Base-by-base conservation (phyloP, 2,329 filamentous ascomycete genomes). In the Lecanosticta acicola region DNA sequence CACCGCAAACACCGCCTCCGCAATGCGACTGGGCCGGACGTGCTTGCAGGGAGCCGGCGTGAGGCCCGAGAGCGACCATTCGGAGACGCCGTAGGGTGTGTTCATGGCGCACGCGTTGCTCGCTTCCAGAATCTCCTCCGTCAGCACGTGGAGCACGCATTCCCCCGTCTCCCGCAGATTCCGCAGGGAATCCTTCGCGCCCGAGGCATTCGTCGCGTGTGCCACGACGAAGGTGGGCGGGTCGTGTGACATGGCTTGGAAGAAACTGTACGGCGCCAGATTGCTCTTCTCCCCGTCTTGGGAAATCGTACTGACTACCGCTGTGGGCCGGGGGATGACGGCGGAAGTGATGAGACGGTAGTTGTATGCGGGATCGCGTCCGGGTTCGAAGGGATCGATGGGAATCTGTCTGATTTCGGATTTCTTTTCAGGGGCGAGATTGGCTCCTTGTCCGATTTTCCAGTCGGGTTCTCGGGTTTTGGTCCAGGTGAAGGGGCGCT, bases 271-370 rank as follows among this genome's bases (percentile, higher is more conserved):
- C 0, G 60, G 61, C 1, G 61, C 53, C 2, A 64, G 49, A 32
- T 63, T 64, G 8, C 53, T 50, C 18, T 33, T 42, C 13, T 47
- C 41, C 0, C 56, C 55, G 20, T 56, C 51, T 17, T 21, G 33
- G n/a, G 54, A 56, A n/a, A 54, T 21, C 2, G 54, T 57, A 35
- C 45, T 50, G 1, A 52, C 14, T 17, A 55, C 29, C 1, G 48
- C 53, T 11, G 49, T 52, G 1, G 54, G 54, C 2, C 54, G 54
- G 3, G 54, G 54, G 9, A 53, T 47, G 5, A 57, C 46, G 4
- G 80, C 81, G 14, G 81, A 86, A 66, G 94, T 94, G 51, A 95
- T 73, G 14, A 95, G 78, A 69, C 93, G 94, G 76, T 96, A 95
- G 74, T 95, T 95, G 68, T 77, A 79, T 1, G 72, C 68, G 0